Conservation (phyloP, 148 eudicot species). For the Arctostaphylos glauca region DNA sequence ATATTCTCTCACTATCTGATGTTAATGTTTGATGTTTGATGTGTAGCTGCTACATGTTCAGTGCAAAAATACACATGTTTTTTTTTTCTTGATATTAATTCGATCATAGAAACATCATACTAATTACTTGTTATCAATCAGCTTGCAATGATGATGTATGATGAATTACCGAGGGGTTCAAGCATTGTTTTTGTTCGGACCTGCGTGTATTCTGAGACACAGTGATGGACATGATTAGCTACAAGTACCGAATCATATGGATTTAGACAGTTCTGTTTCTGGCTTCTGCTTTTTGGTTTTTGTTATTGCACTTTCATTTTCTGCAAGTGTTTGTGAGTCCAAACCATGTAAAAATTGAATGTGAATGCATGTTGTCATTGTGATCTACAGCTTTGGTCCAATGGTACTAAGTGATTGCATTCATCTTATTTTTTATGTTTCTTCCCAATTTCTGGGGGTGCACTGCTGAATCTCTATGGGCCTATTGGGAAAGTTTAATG, state of each 20-base stretch:
- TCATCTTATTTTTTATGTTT: not conserved
- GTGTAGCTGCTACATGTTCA: slow-evolving; percentile 4
- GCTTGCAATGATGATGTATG: slow-evolving; percentile 36
- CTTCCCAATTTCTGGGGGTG: not conserved
- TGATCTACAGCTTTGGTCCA: not conserved
- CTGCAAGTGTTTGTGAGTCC: not conserved
- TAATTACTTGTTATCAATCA: slow-evolving; percentile 25
- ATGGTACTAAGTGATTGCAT: not conserved
- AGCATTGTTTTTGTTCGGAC: slow-evolving; percentile 10
- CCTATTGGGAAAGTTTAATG: too few species aligned
- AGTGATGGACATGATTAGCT: not conserved
- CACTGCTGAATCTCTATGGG: not conserved
- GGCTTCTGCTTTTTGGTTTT: not conserved
- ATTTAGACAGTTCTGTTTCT: not conserved
- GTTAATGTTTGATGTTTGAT: slow-evolving; percentile 3
- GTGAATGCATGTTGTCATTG: not conserved
- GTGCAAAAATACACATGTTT: not conserved
- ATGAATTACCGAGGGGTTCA: slow-evolving; percentile 22
- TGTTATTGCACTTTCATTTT: not conserved
- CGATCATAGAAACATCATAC: not conserved
- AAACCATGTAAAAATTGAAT: not conserved
- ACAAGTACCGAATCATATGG: not conserved
- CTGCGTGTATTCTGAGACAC: not conserved
- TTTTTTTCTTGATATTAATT: not conserved
- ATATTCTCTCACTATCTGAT: not conserved